phyloP scores from a whole-genome alignment of 78 protist species.

The Tieghemostelium lacteum region DNA sequence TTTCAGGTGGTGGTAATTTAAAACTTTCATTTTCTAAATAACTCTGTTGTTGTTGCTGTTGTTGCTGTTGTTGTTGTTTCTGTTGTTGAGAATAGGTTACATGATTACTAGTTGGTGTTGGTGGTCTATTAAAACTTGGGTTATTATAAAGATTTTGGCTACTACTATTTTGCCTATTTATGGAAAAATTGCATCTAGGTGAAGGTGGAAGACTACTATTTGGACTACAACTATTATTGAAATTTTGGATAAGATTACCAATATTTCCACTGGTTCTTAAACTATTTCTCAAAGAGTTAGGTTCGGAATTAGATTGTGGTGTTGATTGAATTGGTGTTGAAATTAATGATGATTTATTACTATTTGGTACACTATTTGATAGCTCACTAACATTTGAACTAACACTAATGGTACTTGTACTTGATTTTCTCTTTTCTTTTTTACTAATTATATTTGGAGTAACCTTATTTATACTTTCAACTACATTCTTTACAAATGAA shows the following conservation, averaged over 20 bases:
- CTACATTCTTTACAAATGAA: slow-evolving; percentile 17
- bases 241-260: too few relatives aligned
- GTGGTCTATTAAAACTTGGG: background rate
- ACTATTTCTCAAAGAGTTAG: too few relatives aligned
- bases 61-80: background rate
- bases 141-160: background rate
- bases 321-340: slow-evolving; percentile 2
- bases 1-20: background rate
- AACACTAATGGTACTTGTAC: background rate
- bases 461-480: slow-evolving; percentile 14
- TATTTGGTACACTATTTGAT: background rate
- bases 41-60: background rate
- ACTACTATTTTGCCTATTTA: background rate
- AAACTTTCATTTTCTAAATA: background rate
- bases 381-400: slow-evolving; percentile 3
- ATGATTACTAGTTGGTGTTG: background rate
- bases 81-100: background rate
- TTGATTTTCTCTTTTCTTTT: background rate
- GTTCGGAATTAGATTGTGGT: too few relatives aligned
- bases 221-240: background rate
- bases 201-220: background rate
- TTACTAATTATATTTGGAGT: background rate
- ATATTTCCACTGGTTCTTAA: too few relatives aligned
- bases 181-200: background rate
- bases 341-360: background rate